Conservation (phyloP, 257 asterid species). For the Plectranthus barbatus region DNA sequence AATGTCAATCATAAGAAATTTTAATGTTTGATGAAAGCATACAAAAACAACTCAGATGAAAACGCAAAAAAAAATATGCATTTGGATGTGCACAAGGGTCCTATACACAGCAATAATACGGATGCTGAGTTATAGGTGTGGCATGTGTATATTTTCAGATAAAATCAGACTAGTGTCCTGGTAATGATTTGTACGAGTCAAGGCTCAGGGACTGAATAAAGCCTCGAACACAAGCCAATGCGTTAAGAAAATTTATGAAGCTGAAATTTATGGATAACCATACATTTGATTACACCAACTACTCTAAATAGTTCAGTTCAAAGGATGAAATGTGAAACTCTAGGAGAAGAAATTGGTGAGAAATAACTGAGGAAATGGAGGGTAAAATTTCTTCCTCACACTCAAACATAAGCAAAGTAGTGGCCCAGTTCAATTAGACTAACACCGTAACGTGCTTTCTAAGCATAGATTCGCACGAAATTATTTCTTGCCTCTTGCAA, state of each 20-base stretch:
- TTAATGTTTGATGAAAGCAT: slow-evolving; percentile 6
- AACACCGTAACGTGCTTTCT: not conserved
- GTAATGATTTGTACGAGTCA: not conserved
- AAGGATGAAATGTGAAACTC: not conserved
- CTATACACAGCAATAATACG: not conserved
- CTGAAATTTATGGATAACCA: not conserved
- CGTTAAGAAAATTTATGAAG: not conserved
- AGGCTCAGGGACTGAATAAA: not conserved
- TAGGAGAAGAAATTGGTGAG: not conserved
- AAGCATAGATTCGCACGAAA: not conserved
- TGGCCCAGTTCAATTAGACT: slow-evolving; percentile 6
- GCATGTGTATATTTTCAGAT: slow-evolving; percentile 2
- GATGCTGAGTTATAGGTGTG: not conserved
- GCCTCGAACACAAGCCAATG: not conserved
- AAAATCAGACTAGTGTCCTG: not conserved
- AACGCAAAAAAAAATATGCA: not conserved
- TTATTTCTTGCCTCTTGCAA: slow-evolving; percentile 55
- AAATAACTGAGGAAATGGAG: not conserved
- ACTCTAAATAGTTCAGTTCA: not conserved
- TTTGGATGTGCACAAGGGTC: not conserved
- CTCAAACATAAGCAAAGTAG: too few relatives aligned
- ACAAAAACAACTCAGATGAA: not conserved
- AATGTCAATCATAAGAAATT: slow-evolving; percentile 11
- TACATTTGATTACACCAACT: not conserved
- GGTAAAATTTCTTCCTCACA: not conserved